phyloP scores from a whole-genome alignment of 768 basidiomycete species.

The Lactarius pseudohatsudake region DNA sequence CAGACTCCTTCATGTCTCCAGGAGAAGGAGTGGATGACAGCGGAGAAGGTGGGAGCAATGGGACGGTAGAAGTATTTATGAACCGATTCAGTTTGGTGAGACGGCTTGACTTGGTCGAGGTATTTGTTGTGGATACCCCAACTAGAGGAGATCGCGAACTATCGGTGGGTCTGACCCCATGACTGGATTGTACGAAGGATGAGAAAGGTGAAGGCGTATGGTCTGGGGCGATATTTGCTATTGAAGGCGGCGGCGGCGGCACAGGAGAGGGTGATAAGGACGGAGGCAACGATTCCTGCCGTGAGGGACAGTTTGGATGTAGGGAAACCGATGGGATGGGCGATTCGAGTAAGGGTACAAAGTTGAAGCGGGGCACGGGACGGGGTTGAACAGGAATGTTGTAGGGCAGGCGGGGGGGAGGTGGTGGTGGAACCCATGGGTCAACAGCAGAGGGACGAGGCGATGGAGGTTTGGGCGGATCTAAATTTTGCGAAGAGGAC shows the following conservation, averaged over 20 bases:
- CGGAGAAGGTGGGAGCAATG: slow-evolving; percentile 14
- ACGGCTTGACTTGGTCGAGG: not conserved
- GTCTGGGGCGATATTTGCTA: not conserved
- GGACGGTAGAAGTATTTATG: not conserved
- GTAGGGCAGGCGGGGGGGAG: slow-evolving; percentile 24
- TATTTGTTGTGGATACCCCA: not conserved
- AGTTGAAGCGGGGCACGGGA: slow-evolving; percentile 25
- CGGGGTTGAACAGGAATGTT: slow-evolving; percentile 23
- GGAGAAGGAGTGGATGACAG: slow-evolving; percentile 9
- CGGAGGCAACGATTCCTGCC: not conserved
- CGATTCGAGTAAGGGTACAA: slow-evolving; percentile 27
- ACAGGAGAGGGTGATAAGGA: not conserved
- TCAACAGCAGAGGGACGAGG: not conserved
- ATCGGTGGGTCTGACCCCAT: not conserved
- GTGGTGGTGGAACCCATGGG: slow-evolving; percentile 23
- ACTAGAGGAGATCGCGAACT: not conserved
- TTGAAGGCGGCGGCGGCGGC: not conserved
- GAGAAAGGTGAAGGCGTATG: slow-evolving; percentile 2
- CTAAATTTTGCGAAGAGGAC: not conserved
- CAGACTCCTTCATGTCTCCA: not conserved
- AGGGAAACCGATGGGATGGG: not conserved
- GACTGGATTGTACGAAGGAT: not conserved
- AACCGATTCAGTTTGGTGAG: slow-evolving; percentile 1
- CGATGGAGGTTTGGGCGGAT: not conserved
- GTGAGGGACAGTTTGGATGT: not conserved